These are phyloP conservation scores for Chaetoceros tenuissimus DNA, from an alignment of 108 stramenopile genomes.

Conservation along the genomic window DNA sequence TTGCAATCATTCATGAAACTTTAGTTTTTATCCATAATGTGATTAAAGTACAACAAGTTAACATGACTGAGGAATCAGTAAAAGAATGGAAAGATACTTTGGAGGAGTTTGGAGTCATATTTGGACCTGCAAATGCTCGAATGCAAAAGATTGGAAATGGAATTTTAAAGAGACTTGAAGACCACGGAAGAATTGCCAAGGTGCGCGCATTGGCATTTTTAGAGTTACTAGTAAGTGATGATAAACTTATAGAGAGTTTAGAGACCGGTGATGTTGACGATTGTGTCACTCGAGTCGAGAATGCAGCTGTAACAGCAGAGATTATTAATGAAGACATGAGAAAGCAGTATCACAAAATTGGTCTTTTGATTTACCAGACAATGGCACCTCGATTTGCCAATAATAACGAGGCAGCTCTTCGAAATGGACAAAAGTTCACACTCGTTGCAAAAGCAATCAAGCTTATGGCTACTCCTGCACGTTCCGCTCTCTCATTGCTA, in stretches of 20 bases:
- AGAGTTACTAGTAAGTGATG: slow-evolving; percentile 62
- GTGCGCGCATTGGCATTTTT: slow-evolving; percentile 52
- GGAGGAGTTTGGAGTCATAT: slow-evolving; percentile 48
- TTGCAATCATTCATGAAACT: slow-evolving; percentile 62
- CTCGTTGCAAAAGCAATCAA: slow-evolving; percentile 50
- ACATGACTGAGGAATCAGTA: slow-evolving; percentile 42
- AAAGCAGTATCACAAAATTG: slow-evolving; percentile 58
- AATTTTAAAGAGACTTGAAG: slow-evolving; percentile 60
- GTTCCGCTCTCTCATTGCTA: slow-evolving; percentile 50
- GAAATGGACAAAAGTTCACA: slow-evolving; percentile 57
- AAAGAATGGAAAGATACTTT: slow-evolving; percentile 59
- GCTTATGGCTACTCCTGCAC: slow-evolving; percentile 53
- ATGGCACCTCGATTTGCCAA: slow-evolving; percentile 28
- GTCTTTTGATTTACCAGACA: slow-evolving; percentile 46
- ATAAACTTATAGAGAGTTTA: slow-evolving; percentile 48
- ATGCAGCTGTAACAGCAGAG: slow-evolving; percentile 50
- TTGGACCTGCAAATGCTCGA: slow-evolving; percentile 71
- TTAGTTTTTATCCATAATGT: slow-evolving; percentile 57
- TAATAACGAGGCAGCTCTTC: slow-evolving; percentile 44
- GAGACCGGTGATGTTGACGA: slow-evolving; percentile 68
- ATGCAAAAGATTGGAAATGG: slow-evolving; percentile 51
- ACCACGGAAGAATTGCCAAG: slow-evolving; percentile 67
- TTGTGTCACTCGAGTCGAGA: slow-evolving; percentile 45
- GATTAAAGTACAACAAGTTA: slow-evolving; percentile 59
- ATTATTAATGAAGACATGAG: slow-evolving; percentile 62